Evolutionary conservation across 163 green algal species (phyloP).

Genomic region (Picocystis sp.): DNA sequence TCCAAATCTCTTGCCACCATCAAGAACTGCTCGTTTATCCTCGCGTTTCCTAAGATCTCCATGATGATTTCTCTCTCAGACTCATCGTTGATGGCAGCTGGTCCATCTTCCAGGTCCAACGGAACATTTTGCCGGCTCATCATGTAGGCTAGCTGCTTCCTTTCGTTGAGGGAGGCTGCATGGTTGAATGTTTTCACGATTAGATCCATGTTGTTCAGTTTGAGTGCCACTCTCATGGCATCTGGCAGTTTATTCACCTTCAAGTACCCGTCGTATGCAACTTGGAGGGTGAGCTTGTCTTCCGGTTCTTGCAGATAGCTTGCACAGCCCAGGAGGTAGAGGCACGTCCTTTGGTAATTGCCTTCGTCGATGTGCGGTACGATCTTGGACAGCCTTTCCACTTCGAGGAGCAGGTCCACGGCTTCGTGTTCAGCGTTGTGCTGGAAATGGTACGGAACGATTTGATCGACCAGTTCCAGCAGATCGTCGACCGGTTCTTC

Average conservation of each 20-base stretch:
- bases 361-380: constrained; percentile 65
- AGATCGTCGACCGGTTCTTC: constrained; percentile 35
- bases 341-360: constrained; percentile 71
- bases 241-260: constrained; percentile 49
- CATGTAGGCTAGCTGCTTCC: constrained; percentile 85
- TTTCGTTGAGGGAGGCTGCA: constrained; percentile 45
- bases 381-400: constrained; percentile 58
- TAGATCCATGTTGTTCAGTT: constrained; percentile 35
- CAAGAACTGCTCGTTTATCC: constrained; percentile 65
- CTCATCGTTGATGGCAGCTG: constrained; percentile 50
- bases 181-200: constrained; percentile 32
- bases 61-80: constrained; percentile 39
- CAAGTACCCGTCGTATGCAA: constrained; percentile 60
- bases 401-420: constrained; percentile 92
- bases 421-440: constrained; percentile 96
- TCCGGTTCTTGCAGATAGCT: constrained; percentile 84
- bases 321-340: constrained; percentile 76
- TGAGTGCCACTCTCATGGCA: constrained; percentile 68
- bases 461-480: constrained; percentile 48
- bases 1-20: constrained; percentile 85
- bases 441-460: constrained; percentile 90
- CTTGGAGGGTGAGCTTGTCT: constrained; percentile 51
- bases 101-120: constrained; percentile 41
- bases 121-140: constrained; percentile 36
- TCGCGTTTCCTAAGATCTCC: constrained; percentile 62